Evolutionary conservation across 2,329 filamentous ascomycete species (phyloP).

Genomic region (Phyllosticta citrichinensis): DNA sequence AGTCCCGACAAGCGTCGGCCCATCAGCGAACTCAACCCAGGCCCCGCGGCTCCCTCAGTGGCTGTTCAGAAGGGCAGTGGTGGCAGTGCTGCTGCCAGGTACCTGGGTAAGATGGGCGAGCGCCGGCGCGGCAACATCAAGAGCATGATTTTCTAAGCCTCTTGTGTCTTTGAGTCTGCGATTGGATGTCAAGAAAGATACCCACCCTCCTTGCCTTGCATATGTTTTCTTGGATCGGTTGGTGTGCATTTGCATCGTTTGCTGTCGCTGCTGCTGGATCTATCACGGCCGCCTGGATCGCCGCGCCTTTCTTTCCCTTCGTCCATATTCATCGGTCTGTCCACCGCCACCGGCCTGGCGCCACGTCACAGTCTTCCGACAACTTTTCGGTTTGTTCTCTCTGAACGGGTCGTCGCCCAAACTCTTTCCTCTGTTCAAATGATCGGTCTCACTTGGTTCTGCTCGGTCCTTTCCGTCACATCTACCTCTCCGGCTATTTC

Average conservation of each 20-base stretch:
- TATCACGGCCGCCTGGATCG: not conserved
- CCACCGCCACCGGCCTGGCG: not conserved
- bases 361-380: not conserved
- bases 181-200: not conserved
- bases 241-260: not conserved
- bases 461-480: not conserved
- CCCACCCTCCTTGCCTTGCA: not conserved
- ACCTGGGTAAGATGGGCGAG: conserved; percentile 3
- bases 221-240: not conserved
- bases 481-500: not conserved
- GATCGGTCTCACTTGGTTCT: not conserved
- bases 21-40: conserved; percentile 13
- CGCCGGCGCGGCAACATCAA: conserved; percentile 27
- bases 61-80: not conserved
- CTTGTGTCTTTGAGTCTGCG: not conserved
- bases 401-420: not conserved
- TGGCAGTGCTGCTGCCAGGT: not conserved
- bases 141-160: conserved; percentile 30
- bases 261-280: not conserved
- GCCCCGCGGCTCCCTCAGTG: conserved; percentile 10
- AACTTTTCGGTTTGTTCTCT: not conserved
- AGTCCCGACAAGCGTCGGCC: conserved; percentile 18
- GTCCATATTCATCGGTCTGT: not conserved
- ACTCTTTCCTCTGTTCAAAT: not conserved
- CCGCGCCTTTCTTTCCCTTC: not conserved